Percentiles rank a stretch among this genome's conserved stretches.
Evolutionary conservation across 2,329 filamentous ascomycete species (phyloP).

Genomic region (Eurotiales sp.): DNA sequence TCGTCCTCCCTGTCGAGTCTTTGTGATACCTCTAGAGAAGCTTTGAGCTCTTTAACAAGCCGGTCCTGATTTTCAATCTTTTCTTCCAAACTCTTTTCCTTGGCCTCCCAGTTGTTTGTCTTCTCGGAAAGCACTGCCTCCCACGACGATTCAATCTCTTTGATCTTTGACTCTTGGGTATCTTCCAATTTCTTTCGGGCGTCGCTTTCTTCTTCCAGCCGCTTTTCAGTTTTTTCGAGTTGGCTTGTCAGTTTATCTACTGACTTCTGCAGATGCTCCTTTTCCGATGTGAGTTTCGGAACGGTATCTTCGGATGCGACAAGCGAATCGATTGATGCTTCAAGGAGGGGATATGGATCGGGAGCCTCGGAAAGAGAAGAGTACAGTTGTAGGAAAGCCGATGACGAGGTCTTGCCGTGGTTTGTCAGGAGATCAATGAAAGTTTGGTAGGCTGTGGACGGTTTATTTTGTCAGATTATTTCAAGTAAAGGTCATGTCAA

Average conservation of each 20-base stretch:
- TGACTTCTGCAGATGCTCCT: constrained; percentile 76
- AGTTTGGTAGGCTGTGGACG: constrained; percentile 76
- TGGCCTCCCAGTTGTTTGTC: constrained; percentile 92
- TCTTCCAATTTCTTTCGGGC: constrained; percentile 72
- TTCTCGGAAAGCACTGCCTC: constrained; percentile 86
- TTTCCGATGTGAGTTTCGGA: constrained; percentile 84
- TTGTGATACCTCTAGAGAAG: constrained; percentile 94
- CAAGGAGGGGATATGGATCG: constrained; percentile 91
- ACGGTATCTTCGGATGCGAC: constrained; percentile 88
- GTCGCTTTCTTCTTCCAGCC: constrained; percentile 72
- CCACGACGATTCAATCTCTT: constrained; percentile 89
- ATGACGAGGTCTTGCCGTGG: constrained; percentile 91
- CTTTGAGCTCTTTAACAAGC: constrained; percentile 88
- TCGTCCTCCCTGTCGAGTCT: constrained; percentile 72
- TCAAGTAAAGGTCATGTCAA: too few relatives aligned
- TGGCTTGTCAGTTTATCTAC: constrained; percentile 72
- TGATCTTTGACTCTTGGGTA: constrained; percentile 72
- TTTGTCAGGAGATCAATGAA: constrained; percentile 97
- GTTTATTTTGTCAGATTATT: not conserved
- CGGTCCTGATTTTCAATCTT: constrained; percentile 93
- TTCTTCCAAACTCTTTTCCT: constrained; percentile 85
- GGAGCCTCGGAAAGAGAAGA: constrained; percentile 91
- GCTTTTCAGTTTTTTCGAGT: constrained; percentile 76
- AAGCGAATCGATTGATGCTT: constrained; percentile 92
- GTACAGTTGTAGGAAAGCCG: constrained; percentile 88